Conservation (phyloP, 495 filamentous ascomycete genomes). For the Lophium mytilinum region DNA sequence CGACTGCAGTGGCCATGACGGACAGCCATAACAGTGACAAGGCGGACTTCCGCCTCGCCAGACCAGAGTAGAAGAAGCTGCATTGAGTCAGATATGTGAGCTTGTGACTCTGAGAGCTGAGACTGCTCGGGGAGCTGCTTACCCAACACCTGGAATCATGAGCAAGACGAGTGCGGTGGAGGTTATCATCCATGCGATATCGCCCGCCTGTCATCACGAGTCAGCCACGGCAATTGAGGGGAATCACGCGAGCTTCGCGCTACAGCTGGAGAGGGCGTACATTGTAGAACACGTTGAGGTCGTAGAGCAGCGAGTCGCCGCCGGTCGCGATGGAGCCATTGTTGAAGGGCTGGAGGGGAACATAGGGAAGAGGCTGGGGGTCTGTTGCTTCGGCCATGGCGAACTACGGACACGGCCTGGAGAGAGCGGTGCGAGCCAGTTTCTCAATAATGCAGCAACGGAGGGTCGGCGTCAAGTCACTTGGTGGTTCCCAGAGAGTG, state of each 20-base stretch:
- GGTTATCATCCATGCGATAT: constrained; percentile 87
- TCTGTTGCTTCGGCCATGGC: constrained; percentile 4
- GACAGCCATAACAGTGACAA: constrained; percentile 93
- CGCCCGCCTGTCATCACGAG: constrained; percentile 53
- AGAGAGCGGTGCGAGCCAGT: constrained; percentile 5
- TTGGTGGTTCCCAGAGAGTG: no score
- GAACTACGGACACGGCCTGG: neutral
- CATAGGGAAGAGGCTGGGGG: neutral
- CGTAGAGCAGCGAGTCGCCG: constrained; percentile 61
- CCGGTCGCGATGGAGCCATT: constrained; percentile 58
- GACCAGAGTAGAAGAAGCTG: constrained; percentile 95
- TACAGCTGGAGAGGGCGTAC: constrained; percentile 6
- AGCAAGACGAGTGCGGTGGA: constrained; percentile 84
- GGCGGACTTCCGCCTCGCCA: constrained; percentile 93
- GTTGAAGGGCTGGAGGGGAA: constrained; percentile 30
- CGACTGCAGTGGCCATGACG: constrained; percentile 87
- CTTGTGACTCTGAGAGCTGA: neutral
- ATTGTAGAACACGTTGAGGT: constrained; percentile 73
- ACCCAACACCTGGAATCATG: constrained; percentile 97
- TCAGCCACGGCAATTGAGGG: constrained; percentile 1
- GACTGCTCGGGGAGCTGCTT: constrained; percentile 18
- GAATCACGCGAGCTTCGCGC: neutral
- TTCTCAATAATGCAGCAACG: no score
- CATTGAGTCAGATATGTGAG: constrained; percentile 26
- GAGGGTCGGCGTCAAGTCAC: no score